Evolutionary conservation across 202 grass and related monocot species (phyloP).

Genomic region (Setaria italica): DNA sequence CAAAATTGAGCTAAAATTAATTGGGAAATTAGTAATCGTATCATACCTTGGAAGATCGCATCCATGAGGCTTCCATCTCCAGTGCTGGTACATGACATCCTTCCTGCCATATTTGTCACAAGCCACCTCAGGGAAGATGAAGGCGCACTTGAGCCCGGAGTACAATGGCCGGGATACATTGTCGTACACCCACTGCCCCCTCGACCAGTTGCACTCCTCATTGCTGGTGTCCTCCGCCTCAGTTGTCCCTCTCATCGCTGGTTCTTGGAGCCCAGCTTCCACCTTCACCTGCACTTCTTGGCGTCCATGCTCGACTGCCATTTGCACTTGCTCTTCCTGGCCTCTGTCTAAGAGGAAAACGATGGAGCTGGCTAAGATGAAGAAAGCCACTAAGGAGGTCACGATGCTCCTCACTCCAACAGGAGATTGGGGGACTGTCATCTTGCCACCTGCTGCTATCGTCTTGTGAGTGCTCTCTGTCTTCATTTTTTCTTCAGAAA

Average conservation of each 20-base stretch:
- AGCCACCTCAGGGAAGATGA: slow-evolving; percentile 89
- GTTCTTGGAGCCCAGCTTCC: slow-evolving; percentile 26
- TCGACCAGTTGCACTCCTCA: slow-evolving; percentile 62
- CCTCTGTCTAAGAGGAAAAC: slow-evolving; percentile 56
- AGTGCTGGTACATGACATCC: slow-evolving; percentile 78
- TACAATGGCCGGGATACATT: slow-evolving; percentile 66
- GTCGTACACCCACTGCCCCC: slow-evolving; percentile 79
- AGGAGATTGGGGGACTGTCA: slow-evolving; percentile 41
- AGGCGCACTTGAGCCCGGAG: slow-evolving; percentile 60
- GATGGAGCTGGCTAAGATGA: slow-evolving; percentile 60
- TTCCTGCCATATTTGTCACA: slow-evolving; percentile 91
- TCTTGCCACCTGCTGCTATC: neutral
- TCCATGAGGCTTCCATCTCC: slow-evolving; percentile 92
- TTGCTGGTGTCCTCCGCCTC: neutral
- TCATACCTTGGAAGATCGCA: slow-evolving; percentile 82
- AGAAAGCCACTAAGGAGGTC: slow-evolving; percentile 65
- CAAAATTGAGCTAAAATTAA: neutral
- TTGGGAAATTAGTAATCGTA: neutral
- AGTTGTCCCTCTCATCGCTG: neutral
- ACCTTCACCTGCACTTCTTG: slow-evolving; percentile 42
- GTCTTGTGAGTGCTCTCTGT: slow-evolving; percentile 2
- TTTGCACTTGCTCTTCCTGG: slow-evolving; percentile 52
- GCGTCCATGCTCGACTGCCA: neutral
- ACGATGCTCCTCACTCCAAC: slow-evolving; percentile 52
- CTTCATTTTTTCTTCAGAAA: slow-evolving; percentile 39